Base-by-base conservation (phyloP, 495 filamentous ascomycete species). In the Aspergillus nanangensis region DNA sequence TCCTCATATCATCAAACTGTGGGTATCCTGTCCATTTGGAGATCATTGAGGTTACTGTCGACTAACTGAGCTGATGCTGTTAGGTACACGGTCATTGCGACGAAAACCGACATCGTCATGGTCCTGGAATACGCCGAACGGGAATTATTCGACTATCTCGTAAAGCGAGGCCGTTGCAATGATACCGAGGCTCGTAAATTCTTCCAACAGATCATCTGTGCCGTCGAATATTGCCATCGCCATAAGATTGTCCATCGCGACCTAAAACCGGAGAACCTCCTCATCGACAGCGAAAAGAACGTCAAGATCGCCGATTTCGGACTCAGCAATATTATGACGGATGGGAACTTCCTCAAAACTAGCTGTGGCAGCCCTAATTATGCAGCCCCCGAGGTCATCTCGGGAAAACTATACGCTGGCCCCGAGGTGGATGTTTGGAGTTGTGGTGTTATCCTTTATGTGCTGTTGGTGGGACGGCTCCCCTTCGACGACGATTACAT, bases 261-360 rank as follows among this genome's bases (percentile, higher is more conserved):
- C 66, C 70, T 98, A 52, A 98, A 98, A 63, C 93, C 93, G 5
- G 93, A 98, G 77, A 98, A 98, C 62, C 70, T 98, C 20, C 77
- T 98, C 35, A 82, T 98, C 50, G 93, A 98, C 67, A 84, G 89
- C 48, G 77, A 90, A 38, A 84, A 96, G 57, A 96, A 96, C 58
- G 93, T 98, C 56, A 98, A 98, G 73, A 97, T 98, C 65, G 93
- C 93, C 41, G 93, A 98, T 71, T 98, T 98, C 55, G 93, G 93
- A 43, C 71, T 98, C 41, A 96, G 92, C 70, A 98, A 98, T 59
- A 97, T 98, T 66, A 97, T 98, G 92, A 96, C 93, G 8, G 93
- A 98, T 57, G 93, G 93, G 8, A 98, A 97, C 60, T 98, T 98
- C 65, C 79, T 98, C 55, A 96, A 96, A 70, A 98, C 93, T 0